phyloP scores from a whole-genome alignment of 2,329 filamentous ascomycete genomes.

The Ophiostoma angusticollis region DNA sequence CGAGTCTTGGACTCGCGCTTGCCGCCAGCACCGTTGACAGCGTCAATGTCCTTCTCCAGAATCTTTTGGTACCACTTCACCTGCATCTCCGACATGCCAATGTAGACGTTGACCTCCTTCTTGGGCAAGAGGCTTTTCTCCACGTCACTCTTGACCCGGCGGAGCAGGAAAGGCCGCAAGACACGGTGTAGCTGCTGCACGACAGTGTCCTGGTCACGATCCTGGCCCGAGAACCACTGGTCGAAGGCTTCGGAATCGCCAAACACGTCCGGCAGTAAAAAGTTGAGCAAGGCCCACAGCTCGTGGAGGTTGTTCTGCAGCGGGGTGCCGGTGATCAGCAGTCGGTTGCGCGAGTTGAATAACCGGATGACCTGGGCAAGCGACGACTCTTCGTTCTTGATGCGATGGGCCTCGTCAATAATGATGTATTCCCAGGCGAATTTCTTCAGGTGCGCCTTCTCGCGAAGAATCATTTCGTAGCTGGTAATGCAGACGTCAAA shows the following conservation, averaged over 20 bases:
- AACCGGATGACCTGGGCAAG: constrained; percentile 91
- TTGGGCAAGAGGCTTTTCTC: constrained; percentile 96
- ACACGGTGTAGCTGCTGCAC: constrained; percentile 93
- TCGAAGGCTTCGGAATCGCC: constrained; percentile 95
- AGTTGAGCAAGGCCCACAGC: constrained; percentile 94
- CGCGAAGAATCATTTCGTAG: constrained; percentile 96
- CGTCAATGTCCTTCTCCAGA: constrained; percentile 96
- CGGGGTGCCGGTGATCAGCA: constrained; percentile 92
- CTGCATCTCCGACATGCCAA: constrained; percentile 99
- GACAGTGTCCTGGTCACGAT: constrained; percentile 83
- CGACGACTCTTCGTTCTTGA: constrained; percentile 98
- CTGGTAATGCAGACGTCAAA: constrained; percentile 98
- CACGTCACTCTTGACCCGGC: constrained; percentile 92
- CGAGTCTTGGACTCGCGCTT: constrained; percentile 97
- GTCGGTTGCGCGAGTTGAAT: constrained; percentile 88
- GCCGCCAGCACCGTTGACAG: constrained; percentile 89
- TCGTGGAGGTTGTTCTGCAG: constrained; percentile 98
- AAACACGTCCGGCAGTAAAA: constrained; percentile 94
- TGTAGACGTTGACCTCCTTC: constrained; percentile 93
- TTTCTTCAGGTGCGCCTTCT: constrained; percentile 90
- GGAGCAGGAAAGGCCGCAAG: constrained; percentile 81
- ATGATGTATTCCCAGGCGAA: constrained; percentile 99
- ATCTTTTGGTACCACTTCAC: constrained; percentile 99
- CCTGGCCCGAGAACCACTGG: constrained; percentile 91
- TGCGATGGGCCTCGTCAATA: constrained; percentile 93